phyloP scores from a whole-genome alignment of 371 early-diverging fungal genomes.

The Massospora cicadina region DNA sequence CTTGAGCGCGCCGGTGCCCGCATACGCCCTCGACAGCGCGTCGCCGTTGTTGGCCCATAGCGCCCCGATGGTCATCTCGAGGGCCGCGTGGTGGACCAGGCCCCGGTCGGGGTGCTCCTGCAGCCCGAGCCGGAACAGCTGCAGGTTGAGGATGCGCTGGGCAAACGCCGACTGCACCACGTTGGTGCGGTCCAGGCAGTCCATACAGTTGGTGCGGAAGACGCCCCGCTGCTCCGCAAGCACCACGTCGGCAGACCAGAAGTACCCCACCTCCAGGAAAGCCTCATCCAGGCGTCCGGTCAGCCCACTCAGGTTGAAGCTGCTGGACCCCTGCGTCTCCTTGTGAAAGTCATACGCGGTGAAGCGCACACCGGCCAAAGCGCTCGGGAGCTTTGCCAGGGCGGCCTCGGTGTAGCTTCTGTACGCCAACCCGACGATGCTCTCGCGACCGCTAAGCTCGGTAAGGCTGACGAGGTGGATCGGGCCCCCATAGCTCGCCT shows the following conservation, averaged over 20 bases:
- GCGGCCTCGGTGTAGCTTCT: slow-evolving; percentile 26
- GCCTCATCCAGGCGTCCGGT: slow-evolving; percentile 51
- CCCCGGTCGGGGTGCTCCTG: slow-evolving; percentile 29
- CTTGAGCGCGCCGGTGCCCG: slow-evolving; percentile 96
- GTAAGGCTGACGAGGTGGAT: slow-evolving; percentile 69
- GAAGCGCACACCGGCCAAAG: slow-evolving; percentile 30
- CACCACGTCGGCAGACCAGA: slow-evolving; percentile 19
- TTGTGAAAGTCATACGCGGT: slow-evolving; percentile 92
- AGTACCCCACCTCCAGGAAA: slow-evolving; percentile 36
- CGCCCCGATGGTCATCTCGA: slow-evolving; percentile 29
- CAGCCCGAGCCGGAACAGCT: slow-evolving; percentile 42
- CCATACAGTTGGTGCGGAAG: slow-evolving; percentile 98
- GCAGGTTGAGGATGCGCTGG: slow-evolving; percentile 38
- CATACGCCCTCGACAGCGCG: slow-evolving; percentile 78
- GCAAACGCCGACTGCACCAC: slow-evolving; percentile 90
- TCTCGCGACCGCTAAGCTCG: slow-evolving; percentile 79
- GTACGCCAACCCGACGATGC: slow-evolving; percentile 63
- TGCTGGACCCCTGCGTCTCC: slow-evolving; percentile 83
- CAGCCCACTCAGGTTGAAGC: slow-evolving; percentile 47
- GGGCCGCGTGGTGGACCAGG: slow-evolving; percentile 30
- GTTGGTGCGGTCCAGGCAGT: slow-evolving; percentile 98
- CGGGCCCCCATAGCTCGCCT: slow-evolving; percentile 52
- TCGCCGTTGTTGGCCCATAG: slow-evolving; percentile 97
- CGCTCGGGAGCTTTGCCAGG: slow-evolving; percentile 28
- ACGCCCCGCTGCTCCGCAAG: slow-evolving; percentile 33